Conservation (phyloP, 768 basidiomycete genomes). For the Lactifluus pinguis region DNA sequence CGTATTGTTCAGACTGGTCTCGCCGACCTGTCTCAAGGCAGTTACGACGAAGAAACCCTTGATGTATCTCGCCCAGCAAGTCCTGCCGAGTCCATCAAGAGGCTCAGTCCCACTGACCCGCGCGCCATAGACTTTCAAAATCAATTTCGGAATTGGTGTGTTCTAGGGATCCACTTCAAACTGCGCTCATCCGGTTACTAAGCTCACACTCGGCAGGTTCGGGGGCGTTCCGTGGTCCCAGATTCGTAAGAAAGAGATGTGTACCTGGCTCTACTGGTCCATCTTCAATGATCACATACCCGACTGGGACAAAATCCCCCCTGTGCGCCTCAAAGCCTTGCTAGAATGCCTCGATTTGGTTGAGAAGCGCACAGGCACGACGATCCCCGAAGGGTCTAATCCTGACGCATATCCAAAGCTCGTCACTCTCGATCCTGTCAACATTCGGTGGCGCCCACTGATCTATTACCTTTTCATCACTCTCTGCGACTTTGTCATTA, state of each 20-base stretch:
- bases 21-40: slow-evolving; percentile 41
- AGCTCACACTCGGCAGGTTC: slow-evolving; percentile 45
- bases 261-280: slow-evolving; percentile 76
- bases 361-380: slow-evolving; percentile 62
- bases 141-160: slow-evolving; percentile 47
- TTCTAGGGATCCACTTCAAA: neutral
- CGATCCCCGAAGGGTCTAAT: slow-evolving; percentile 52
- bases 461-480: slow-evolving; percentile 49
- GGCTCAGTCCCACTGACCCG: slow-evolving; percentile 54
- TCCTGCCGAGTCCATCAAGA: slow-evolving; percentile 48
- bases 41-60: slow-evolving; percentile 47
- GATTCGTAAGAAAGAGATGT: slow-evolving; percentile 53
- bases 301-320: slow-evolving; percentile 37
- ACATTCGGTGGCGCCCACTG: slow-evolving; percentile 59
- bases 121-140: slow-evolving; percentile 68
- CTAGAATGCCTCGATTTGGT: slow-evolving; percentile 52
- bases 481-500: slow-evolving; percentile 39
- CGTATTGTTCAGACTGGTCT: slow-evolving; percentile 63
- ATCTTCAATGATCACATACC: slow-evolving; percentile 65
- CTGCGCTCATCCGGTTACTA: neutral
- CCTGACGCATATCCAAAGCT: slow-evolving; percentile 45
- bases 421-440: slow-evolving; percentile 71
- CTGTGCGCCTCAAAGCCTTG: slow-evolving; percentile 40
- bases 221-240: slow-evolving; percentile 63
- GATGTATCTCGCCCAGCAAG: slow-evolving; percentile 44